Conservation (phyloP, 495 filamentous ascomycete genomes). For the Apiosordaria backusii region DNA sequence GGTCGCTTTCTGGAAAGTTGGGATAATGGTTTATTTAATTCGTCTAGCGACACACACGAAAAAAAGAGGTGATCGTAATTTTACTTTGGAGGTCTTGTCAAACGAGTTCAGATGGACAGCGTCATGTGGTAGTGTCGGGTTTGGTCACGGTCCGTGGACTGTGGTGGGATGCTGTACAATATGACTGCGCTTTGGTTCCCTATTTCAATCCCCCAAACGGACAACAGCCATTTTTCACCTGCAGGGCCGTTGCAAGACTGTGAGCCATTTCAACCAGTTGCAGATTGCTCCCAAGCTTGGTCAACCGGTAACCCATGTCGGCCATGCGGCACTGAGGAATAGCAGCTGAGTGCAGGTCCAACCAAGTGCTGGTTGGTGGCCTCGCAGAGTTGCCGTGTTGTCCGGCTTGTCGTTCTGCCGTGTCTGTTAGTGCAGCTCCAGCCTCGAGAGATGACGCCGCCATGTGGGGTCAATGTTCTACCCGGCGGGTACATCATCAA, state of each 20-base stretch:
- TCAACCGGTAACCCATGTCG: background rate
- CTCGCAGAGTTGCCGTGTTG: background rate
- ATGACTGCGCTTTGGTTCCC: background rate
- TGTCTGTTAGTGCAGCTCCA: conserved; percentile 11
- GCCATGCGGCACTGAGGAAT: no score
- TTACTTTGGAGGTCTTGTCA: background rate
- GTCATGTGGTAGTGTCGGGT: background rate
- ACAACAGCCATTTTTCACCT: background rate
- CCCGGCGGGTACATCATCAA: background rate
- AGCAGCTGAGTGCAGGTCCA: background rate
- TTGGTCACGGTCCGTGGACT: background rate
- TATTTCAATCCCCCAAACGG: background rate
- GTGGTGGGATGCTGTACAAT: background rate
- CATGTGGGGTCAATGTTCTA: conserved; percentile 1
- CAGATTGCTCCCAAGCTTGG: background rate
- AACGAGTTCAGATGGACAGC: no score
- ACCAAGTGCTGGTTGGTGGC: background rate
- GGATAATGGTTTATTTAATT: background rate
- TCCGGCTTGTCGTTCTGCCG: background rate
- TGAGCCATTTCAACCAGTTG: background rate
- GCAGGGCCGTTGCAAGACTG: background rate
- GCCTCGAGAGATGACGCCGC: conserved; percentile 6
- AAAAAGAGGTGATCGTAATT: background rate
- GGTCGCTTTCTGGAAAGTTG: background rate
- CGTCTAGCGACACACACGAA: background rate